These are phyloP conservation scores for Neofusicoccum parvum DNA, from an alignment of 2,329 filamentous ascomycete genomes.

Conservation along the genomic window DNA sequence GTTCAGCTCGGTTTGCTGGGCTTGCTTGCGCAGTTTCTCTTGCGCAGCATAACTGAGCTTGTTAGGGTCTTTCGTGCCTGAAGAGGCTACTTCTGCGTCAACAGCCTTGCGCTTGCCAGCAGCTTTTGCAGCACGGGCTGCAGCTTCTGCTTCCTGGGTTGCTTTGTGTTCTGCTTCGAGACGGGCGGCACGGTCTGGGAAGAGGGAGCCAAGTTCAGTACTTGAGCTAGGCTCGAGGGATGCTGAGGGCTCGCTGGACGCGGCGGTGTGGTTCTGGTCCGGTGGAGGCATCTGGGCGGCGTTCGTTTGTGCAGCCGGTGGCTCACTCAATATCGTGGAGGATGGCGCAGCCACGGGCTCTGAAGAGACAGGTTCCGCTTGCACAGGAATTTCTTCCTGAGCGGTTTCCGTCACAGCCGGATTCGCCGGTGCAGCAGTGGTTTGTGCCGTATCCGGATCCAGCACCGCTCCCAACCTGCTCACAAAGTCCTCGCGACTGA, in stretches of 20 bases:
- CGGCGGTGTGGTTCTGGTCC: not conserved
- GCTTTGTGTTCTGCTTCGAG: constrained; percentile 41
- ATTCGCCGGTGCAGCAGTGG: not conserved
- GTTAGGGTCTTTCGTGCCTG: constrained; percentile 41
- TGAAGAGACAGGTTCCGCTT: not conserved
- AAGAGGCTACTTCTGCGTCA: constrained; percentile 38
- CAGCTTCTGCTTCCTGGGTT: constrained; percentile 25
- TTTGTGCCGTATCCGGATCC: constrained; percentile 20
- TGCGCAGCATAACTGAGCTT: constrained; percentile 53
- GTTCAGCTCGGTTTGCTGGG: constrained; percentile 68
- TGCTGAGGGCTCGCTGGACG: not conserved
- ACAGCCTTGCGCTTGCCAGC: constrained; percentile 48
- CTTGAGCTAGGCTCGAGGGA: not conserved
- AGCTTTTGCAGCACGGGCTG: constrained; percentile 27
- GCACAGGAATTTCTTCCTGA: not conserved
- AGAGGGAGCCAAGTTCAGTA: not conserved
- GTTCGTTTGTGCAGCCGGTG: constrained; percentile 21
- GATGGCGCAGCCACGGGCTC: not conserved
- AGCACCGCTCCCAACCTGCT: constrained; percentile 48
- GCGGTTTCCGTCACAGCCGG: not conserved
- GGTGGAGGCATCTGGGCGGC: not conserved
- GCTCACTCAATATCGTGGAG: not conserved
- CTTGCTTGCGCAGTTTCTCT: constrained; percentile 63
- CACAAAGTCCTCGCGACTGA: constrained; percentile 67
- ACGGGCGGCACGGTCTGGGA: constrained; percentile 44